Percentiles rank a stretch among this genome's conserved stretches.
phyloP scores from a whole-genome alignment of 148 eudicot species.

The Drosera capensis region DNA sequence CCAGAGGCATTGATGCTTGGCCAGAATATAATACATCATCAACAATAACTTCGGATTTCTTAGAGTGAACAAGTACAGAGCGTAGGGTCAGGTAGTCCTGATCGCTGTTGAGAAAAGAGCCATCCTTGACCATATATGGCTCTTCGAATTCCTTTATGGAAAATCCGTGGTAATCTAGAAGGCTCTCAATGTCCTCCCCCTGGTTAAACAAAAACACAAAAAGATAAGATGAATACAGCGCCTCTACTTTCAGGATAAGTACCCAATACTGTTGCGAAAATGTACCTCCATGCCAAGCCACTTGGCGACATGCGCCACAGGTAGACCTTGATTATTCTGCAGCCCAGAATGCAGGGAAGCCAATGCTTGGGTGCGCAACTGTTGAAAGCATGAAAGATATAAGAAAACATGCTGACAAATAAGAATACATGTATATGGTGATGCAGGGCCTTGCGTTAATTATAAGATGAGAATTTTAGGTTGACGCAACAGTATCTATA shows the following conservation, averaged over 20 bases:
- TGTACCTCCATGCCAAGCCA: conserved; percentile 98
- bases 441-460: not conserved
- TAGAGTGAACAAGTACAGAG: conserved; percentile 62
- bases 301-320: conserved; percentile 55
- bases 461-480: too few species aligned
- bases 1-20: conserved; percentile 8
- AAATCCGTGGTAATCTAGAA: conserved; percentile 84
- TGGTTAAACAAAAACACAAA: conserved; percentile 11
- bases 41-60: conserved; percentile 43
- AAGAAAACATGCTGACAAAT: not conserved
- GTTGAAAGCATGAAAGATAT: conserved; percentile 16
- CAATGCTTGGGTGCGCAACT: conserved; percentile 91
- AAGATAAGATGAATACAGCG: not conserved
- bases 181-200: conserved; percentile 69
- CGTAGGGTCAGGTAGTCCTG: conserved; percentile 62
- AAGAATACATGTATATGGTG: not conserved
- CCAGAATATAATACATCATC: conserved; percentile 48
- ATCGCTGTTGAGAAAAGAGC: conserved; percentile 54
- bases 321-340: conserved; percentile 81
- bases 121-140: conserved; percentile 92
- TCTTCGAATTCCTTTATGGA: conserved; percentile 73
- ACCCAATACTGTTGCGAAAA: not conserved
- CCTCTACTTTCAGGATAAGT: not conserved
- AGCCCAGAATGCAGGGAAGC: conserved; percentile 83
- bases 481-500: too few species aligned